These are phyloP conservation scores for Helicostylum pulchrum DNA, from an alignment of 192 early-diverging fungal genomes.

Conservation along the genomic window DNA sequence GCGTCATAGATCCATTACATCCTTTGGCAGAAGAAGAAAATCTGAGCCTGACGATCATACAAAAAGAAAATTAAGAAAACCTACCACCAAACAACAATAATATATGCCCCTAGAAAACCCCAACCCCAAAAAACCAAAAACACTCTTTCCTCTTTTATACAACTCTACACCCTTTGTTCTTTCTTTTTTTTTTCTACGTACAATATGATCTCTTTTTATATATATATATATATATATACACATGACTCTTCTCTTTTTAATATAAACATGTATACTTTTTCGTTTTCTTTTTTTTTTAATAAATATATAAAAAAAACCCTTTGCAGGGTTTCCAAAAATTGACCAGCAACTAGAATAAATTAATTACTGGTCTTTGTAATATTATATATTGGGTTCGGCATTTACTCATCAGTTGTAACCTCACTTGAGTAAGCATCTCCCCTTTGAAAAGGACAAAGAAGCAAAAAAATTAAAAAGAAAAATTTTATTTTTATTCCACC, in stretches of 20 bases:
- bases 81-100: neutral
- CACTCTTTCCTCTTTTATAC: no score
- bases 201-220: no score
- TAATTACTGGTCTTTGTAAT: no score
- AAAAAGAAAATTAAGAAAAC: conserved; percentile 3
- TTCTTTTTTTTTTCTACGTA: neutral
- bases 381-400: conserved; percentile 14
- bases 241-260: no score
- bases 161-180: no score
- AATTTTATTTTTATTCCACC: no score
- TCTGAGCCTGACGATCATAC: neutral
- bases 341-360: conserved; percentile 7
- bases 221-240: no score
- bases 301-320: neutral
- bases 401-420: conserved; percentile 19
- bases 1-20: no score
- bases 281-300: neutral
- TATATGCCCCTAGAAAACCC: neutral
- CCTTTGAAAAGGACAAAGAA: conserved; percentile 19
- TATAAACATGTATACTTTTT: neutral
- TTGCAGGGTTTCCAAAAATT: conserved; percentile 16
- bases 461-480: neutral
- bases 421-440: conserved; percentile 19
- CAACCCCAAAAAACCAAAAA: no score
- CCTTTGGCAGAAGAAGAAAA: neutral